Base-by-base conservation (phyloP, 495 filamentous ascomycete genomes). In the Cercophora newfieldiana region DNA sequence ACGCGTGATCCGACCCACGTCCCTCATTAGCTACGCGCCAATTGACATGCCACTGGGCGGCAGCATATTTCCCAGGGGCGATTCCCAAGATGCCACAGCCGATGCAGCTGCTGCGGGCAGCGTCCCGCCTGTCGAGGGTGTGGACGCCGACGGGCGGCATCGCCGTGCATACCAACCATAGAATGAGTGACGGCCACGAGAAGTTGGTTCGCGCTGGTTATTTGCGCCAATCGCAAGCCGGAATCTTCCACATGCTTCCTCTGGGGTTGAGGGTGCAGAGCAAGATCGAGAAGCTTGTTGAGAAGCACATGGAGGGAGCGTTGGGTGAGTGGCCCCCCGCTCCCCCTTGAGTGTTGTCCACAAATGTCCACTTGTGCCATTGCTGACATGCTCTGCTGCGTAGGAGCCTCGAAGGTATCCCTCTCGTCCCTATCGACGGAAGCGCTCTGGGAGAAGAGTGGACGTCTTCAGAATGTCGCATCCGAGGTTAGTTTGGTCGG, bases 221-320 rank as follows among this genome's bases (percentile, higher is more conserved):
- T 68, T 74, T 97, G 26, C 89, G 92, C 63, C 92, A 94, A 87
- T 90, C 92, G 47, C 88, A 96, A 68, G 86, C 94, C 3, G 96
- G 95, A 5, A 85, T 99, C 33, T 98, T 97, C 74, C 96, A 99
- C 75, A 83, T 97, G 71, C 82, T 99, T 8, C 95, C 95, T 1
- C 81, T 99, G n/a, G 95, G 95, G 2, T 82, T 91, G 37, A 83
- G 92, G 30, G 92, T 98, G 0, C 93, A 97, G 72, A 87, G 92
- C 55, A 99, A 98, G 74, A 74, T 98, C 28, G 92, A 97, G 69
- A 74, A 75, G 4, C 79, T 97, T 3, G 90, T 99, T 74, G 93
- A 96, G 66, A 92, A 90, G 73, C 88, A 97, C 73, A 98, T 99
- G 95, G 80, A 82, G 28, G 81, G 73, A 8, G n/a, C 79, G 61